Base-by-base conservation (phyloP, 2,329 filamentous ascomycete genomes). In the Trichothecium sympodiale region DNA sequence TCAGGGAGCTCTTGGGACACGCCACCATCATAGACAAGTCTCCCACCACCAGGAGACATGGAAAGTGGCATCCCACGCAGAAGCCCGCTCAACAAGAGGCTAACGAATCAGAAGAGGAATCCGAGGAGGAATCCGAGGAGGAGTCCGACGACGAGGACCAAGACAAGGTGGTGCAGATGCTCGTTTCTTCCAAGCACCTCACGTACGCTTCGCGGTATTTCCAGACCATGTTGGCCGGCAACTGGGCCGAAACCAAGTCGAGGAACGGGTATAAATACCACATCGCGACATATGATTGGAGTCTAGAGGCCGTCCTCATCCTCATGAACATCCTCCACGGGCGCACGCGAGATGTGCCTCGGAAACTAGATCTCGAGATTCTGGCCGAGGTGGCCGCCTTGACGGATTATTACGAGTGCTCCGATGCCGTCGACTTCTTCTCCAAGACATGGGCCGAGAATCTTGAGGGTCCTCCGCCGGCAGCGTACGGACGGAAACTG, bases 281-380 rank as follows among this genome's bases (percentile, higher is more conserved):
- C 29, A 16, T 31, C 20, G 16, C 30, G 33, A 34, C 31, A 8
- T 28, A 30, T 8, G 34, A 33, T 13, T 52, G 55, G 37, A 56
- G 68, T 36, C 43, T 50, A 4, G 47, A 59, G 6, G 61, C 63
- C 0, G 51, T 68, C 4, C 46, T 56, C 8, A 56, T 60, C 14
- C 36, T 69, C 1, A 47, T 69, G 33, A 57, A 65, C 38, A 59
- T 64, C n/a, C 48, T 71, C 8, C 67, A 71, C 46, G 52, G 59
- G 33, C 55, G 56, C 4, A 55, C 52, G 12, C 41, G 51, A n/a
- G 53, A 58, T 29, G 54, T 70, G 12, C 62, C 64, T 1, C 48
- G 46, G 28, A 33, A 39, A 1, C 40, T 68, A 1, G 48, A 43
- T 25, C 46, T 68, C 5, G 57, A 66, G n/a, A 48, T 54, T 8